Percentiles rank a stretch among this genome's conserved stretches.
These are phyloP conservation scores for Suhomyces pyralidae DNA, from an alignment of 805 yeast species.

Conservation along the genomic window DNA sequence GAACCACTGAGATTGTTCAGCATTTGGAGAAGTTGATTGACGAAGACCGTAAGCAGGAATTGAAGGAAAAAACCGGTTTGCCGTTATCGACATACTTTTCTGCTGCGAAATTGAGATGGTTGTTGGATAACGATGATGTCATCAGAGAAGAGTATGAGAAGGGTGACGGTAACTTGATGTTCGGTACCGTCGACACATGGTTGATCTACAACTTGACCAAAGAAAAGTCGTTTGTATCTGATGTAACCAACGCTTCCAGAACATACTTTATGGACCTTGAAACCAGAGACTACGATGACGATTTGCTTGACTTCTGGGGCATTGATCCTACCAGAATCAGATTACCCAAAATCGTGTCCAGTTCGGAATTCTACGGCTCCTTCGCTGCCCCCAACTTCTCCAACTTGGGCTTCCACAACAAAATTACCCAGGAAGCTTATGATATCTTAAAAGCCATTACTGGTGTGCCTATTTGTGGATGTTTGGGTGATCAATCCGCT, in stretches of 20 bases:
- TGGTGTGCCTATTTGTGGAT: slow-evolving; percentile 78
- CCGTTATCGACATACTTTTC: slow-evolving; percentile 91
- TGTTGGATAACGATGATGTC: slow-evolving; percentile 70
- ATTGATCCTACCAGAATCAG: slow-evolving; percentile 63
- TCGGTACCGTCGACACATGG: slow-evolving; percentile 96
- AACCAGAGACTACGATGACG: slow-evolving; percentile 71
- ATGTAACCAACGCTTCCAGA: slow-evolving; percentile 88
- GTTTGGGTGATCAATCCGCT: slow-evolving; percentile 92
- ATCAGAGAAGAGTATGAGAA: slow-evolving; percentile 66
- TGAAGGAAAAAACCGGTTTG: slow-evolving; percentile 71
- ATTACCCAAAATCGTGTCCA: slow-evolving; percentile 75
- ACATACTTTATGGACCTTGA: slow-evolving; percentile 86
- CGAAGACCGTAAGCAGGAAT: slow-evolving; percentile 51
- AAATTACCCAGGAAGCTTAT: slow-evolving; percentile 50
- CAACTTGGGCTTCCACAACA: slow-evolving; percentile 49
- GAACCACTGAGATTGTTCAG: slow-evolving; percentile 72
- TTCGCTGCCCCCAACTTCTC: slow-evolving; percentile 60
- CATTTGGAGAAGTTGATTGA: slow-evolving; percentile 54
- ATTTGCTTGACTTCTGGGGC: slow-evolving; percentile 73
- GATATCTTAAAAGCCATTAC: slow-evolving; percentile 48
- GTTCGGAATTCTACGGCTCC: slow-evolving; percentile 74
- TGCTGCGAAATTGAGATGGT: slow-evolving; percentile 86
- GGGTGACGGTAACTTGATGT: slow-evolving; percentile 72
- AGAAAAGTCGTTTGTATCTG: slow-evolving; percentile 71
- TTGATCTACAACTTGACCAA: slow-evolving; percentile 77